Evolutionary conservation across 352 stramenopile genomes (phyloP), one percentile per base, ranked within the genome.

Genomic region (Globisporangium rhizosaccharum): DNA sequence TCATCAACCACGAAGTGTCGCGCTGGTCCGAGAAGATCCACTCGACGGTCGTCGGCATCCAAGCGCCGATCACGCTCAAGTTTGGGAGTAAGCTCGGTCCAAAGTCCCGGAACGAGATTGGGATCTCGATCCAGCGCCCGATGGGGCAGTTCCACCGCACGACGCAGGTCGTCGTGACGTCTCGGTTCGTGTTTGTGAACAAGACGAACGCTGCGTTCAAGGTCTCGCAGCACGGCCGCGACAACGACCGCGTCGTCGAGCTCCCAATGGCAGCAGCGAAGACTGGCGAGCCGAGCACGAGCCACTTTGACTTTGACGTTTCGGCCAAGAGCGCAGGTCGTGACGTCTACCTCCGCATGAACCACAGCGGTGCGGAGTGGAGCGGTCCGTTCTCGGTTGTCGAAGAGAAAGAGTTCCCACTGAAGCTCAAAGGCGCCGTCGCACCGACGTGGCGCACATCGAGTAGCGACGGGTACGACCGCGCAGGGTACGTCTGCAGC

Each of bases 1-100:
- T 90, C 46, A 78, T 93, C 25, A 82, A 94, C 15, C 85, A 90
- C 15, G 85, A 96, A 53, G 66, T 92, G 2, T 88, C 85, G 20
- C 66, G 73, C 17, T 96, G 87, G 87, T 94, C 87, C 1, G 85
- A 94, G 42, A 92, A 88, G 66, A 92, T 94, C 42, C 87, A 94
- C 55, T 79, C 87, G 14, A 87, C 76, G 0, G 84, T 94, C 6
- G 87, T 96, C 39, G 87, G 87, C 14, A 84, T 94, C 41, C 87
- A 94, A 70, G 80, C 80, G 20, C 85, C 85, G 15, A 88, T 94
- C 17, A 77, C 70, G 20, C 63, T 96, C 2, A 88, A 90, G 58
- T 92, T 92, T 67, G 80, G 72, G 1, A 79, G 67, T 60, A 88
- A 82, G 26, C 59, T 90, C 18, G 82, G 78, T 3, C 72, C 78